Evolutionary conservation across 805 yeast species (phyloP).

Genomic region (Osmozyma mogii): DNA sequence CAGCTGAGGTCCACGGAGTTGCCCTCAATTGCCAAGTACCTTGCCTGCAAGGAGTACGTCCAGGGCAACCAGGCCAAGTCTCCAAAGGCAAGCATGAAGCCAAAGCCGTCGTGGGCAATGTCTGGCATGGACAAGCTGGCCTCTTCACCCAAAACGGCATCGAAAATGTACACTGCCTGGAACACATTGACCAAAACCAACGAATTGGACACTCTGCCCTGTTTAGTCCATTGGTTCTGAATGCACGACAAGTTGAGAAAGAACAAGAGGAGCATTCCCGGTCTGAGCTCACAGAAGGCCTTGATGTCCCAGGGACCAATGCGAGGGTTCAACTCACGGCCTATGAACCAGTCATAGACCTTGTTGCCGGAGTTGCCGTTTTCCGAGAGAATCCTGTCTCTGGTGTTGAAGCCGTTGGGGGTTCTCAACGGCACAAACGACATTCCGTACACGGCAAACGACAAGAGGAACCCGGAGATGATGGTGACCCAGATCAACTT

Average conservation of each 20-base stretch:
- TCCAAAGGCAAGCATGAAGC: slow-evolving; percentile 93
- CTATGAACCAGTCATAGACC: slow-evolving; percentile 92
- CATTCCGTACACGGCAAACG: slow-evolving; percentile 54
- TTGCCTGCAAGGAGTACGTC: slow-evolving; percentile 77
- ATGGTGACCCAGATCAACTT: slow-evolving; percentile 58
- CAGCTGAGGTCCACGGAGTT: slow-evolving; percentile 50
- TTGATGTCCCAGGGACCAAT: slow-evolving; percentile 81
- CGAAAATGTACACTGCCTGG: slow-evolving; percentile 79
- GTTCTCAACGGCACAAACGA: slow-evolving; percentile 56
- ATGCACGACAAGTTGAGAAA: slow-evolving; percentile 69
- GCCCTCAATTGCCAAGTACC: slow-evolving; percentile 56
- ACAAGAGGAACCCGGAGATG: slow-evolving; percentile 54
- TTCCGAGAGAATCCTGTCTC: slow-evolving; percentile 66
- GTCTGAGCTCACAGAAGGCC: slow-evolving; percentile 86
- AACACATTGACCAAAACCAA: slow-evolving; percentile 58
- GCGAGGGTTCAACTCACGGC: slow-evolving; percentile 92
- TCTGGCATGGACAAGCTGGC: slow-evolving; percentile 94
- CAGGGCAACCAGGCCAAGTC: slow-evolving; percentile 91
- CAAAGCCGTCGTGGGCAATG: slow-evolving; percentile 93
- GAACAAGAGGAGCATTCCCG: slow-evolving; percentile 86
- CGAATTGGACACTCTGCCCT: slow-evolving; percentile 62
- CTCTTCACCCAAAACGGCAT: slow-evolving; percentile 86
- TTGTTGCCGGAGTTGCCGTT: slow-evolving; percentile 79
- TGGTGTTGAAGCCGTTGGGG: slow-evolving; percentile 45
- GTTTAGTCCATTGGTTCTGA: slow-evolving; percentile 65